Evolutionary conservation across 2,329 filamentous ascomycete genomes (phyloP).

Genomic region (Cryphonectria naterciae): DNA sequence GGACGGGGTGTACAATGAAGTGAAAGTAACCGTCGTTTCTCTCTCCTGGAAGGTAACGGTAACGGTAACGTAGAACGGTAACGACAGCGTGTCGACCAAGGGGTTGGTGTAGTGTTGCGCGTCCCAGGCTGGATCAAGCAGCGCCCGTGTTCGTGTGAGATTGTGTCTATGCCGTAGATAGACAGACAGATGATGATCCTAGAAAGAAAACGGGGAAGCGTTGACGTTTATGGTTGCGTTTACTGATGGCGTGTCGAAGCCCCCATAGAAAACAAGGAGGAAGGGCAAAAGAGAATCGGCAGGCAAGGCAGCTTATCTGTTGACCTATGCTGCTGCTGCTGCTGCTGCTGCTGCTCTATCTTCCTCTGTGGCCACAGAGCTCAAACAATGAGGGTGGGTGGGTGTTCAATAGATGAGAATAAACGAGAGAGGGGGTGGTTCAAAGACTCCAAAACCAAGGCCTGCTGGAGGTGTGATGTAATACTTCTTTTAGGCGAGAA

Average conservation of each 20-base stretch:
- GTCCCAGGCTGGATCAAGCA: background rate
- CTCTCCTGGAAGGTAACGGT: background rate
- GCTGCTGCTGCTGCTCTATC: background rate
- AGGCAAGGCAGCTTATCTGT: background rate
- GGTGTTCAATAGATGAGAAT: too few relatives aligned
- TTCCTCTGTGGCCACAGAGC: background rate
- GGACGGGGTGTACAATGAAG: background rate
- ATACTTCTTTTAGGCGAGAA: background rate
- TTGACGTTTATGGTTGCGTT: background rate
- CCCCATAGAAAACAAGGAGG: too few relatives aligned
- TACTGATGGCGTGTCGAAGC: background rate
- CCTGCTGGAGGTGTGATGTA: slow-evolving; percentile 6
- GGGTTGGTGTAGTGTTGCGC: background rate
- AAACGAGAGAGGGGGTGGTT: background rate
- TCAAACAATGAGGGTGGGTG: too few relatives aligned
- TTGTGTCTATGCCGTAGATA: background rate
- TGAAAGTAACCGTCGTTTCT: background rate
- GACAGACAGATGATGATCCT: background rate
- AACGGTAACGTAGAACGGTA: background rate
- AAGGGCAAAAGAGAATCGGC: background rate
- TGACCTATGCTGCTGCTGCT: too few relatives aligned
- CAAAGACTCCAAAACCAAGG: background rate
- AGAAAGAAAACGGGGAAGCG: background rate
- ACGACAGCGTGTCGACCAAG: background rate
- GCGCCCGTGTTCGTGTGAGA: background rate